phyloP scores from a whole-genome alignment of 1,284 basidiomycete genomes.

The Omphalotus olearius region DNA sequence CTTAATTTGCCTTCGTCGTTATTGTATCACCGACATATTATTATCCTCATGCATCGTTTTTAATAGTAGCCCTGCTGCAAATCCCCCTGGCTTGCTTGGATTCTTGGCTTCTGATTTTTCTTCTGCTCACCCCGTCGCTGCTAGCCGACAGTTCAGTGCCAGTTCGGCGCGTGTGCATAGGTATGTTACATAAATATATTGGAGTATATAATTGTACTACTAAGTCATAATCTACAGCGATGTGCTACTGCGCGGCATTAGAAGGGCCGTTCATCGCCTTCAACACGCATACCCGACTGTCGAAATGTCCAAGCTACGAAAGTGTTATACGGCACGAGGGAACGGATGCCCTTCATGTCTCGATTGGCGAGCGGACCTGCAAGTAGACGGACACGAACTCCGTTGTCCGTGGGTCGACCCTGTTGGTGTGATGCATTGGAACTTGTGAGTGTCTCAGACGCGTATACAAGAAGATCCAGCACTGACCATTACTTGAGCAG shows the following conservation, averaged over 20 bases:
- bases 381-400: background rate
- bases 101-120: too few relatives aligned
- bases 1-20: too few relatives aligned
- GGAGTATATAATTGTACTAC: too few relatives aligned
- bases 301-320: background rate
- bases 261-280: background rate
- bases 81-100: too few relatives aligned
- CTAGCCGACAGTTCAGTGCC: too few relatives aligned
- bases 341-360: background rate
- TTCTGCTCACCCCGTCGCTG: too few relatives aligned
- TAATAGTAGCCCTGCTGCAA: slow-evolving; percentile 18
- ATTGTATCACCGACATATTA: too few relatives aligned
- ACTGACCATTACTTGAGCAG: slow-evolving; percentile 4
- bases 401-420: background rate
- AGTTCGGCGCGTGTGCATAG: too few relatives aligned
- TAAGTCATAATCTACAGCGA: too few relatives aligned
- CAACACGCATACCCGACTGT: background rate
- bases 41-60: background rate
- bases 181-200: too few relatives aligned
- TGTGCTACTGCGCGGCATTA: too few relatives aligned
- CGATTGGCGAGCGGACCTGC: background rate
- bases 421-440: background rate
- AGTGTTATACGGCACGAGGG: background rate
- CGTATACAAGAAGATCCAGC: background rate
- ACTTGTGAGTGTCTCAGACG: background rate